Evolutionary conservation across 148 eudicot species (phyloP), one percentile per base, ranked within the genome.

Genomic region (Cornus florida): DNA sequence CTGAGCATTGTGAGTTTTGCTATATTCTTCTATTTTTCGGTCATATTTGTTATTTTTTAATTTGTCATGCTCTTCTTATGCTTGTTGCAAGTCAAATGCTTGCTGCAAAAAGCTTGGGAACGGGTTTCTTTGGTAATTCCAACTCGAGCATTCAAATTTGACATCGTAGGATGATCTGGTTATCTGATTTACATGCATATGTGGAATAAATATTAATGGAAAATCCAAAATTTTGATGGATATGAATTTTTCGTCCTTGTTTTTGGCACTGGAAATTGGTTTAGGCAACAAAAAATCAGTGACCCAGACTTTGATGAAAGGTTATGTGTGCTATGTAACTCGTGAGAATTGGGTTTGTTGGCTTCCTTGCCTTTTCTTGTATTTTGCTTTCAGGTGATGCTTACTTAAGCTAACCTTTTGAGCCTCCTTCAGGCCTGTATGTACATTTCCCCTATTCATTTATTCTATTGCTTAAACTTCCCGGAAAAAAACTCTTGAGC

Each of bases 1-100:
- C 97, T 10, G 93, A 91, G 77, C 60, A 74, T 67, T 83, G 98
- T 95, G 72, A 91, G 94, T 83, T 71, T 70, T 79, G 46, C 23
- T 14, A 7, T 16, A 24, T 71, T 69, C 31, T 38, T 28, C 33
- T 53, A 16, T 10, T 28, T 23, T 17, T 31, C 2, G 14, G n/a
- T 46, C 14, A 31, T 62, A 19, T 24, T 10, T 28, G 28, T 28
- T 28, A 10, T 59, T 3, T 56, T 28, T 64, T 33, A 13, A 65
- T 0, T 65, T 64, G n/a, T 22, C 67, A 6, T 32, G 38, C 1
- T 35, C 38, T 35, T 35, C 38, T 33, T 39, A 17, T 35, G 50
- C 28, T 28, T 28, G 48, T 24, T 19, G 16, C 6, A 17, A 35
- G n/a, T n/a, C n/a, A n/a, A n/a, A n/a, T n/a, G n/a, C 72, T 38